Base-by-base conservation (phyloP, 495 filamentous ascomycete species). In the Neurospora sp. region DNA sequence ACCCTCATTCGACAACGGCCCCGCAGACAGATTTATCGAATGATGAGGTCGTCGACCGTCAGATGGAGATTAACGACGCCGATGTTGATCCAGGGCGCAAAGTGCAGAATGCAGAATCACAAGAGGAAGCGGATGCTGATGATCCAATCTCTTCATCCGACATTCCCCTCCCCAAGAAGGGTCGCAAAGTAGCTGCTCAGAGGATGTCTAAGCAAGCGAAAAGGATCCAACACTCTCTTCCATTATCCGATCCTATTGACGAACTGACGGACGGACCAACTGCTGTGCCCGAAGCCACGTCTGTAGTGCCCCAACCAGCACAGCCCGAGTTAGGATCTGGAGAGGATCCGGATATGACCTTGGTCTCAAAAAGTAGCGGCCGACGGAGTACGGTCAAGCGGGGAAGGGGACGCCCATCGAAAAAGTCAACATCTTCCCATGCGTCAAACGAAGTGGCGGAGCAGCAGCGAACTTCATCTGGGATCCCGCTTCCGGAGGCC, bases 31-130 rank as follows among this genome's bases (percentile, higher is more conserved):
- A 44, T 27, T 70, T 84, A 2, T 85, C 85, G 5, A 83, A 86
- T 68, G 89, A 94, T 70, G 88, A 89, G 4, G 91, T 92, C 70
- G 84, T 93, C 40, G 89, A 94, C n/a, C 86, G 87, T 35, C 89
- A 86, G 39, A 82, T 94, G 3, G 78, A 84, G 16, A 79, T 82
- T 27, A 82, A 84, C 41, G 86, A 89, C 44, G 79, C 76, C 6
- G 84, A 77, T n/a, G 73, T 85, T 22, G 83, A 86, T 61, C 79
- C 80, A 46, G 83, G 85, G 37, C 73, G 84, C 12, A 76, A 85
- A 44, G 80, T 79, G 37, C 72, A 87, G 69, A 82, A 88, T 69
- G 74, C 79, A n/a, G 83, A 65, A 65, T 37, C 27, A 37, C 53
- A 37, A 65, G 27, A 35, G 53, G 27, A 88, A 48, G 82, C 82